Conservation (phyloP, 106 monocot species). For the Dendrobium chrysotoxum region DNA sequence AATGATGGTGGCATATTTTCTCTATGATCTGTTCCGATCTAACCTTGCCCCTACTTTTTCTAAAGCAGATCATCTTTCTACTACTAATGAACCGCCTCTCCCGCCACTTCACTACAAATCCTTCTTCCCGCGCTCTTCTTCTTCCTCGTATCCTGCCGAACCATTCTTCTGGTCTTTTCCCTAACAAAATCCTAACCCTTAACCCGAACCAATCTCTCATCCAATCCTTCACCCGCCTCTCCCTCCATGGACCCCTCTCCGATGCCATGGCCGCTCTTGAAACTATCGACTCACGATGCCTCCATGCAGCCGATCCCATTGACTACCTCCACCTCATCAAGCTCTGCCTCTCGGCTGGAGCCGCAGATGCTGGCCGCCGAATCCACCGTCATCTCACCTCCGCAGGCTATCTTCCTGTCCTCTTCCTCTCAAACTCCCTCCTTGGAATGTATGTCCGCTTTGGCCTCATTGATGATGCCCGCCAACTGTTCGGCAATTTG, state of each 20-base stretch:
- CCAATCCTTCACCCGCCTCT: slow-evolving; percentile 32
- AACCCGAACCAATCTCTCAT: slow-evolving; percentile 4
- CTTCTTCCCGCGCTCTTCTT: background rate
- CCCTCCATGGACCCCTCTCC: slow-evolving; percentile 34
- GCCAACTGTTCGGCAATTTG: slow-evolving; percentile 52
- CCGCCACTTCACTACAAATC: background rate
- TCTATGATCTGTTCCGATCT: too few species aligned
- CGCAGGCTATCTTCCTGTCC: background rate
- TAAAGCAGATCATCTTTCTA: background rate
- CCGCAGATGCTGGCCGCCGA: slow-evolving; percentile 23
- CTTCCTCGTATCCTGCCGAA: background rate
- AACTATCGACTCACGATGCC: slow-evolving; percentile 20
- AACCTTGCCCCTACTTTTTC: background rate
- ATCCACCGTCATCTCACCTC: slow-evolving; percentile 50
- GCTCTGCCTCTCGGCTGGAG: slow-evolving; percentile 26
- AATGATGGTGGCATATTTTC: too few species aligned
- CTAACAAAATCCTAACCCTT: slow-evolving; percentile 1
- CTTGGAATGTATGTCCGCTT: slow-evolving; percentile 47
- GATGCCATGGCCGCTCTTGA: slow-evolving; percentile 42
- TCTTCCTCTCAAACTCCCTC: slow-evolving; percentile 57
- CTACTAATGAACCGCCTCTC: background rate
- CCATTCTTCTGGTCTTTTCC: background rate
- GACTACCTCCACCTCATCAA: slow-evolving; percentile 51
- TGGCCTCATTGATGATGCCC: slow-evolving; percentile 45
- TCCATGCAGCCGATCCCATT: slow-evolving; percentile 40